These are phyloP conservation scores for Exutisphaerella laricina DNA, from an alignment of 2,329 filamentous ascomycete species.

Conservation along the genomic window DNA sequence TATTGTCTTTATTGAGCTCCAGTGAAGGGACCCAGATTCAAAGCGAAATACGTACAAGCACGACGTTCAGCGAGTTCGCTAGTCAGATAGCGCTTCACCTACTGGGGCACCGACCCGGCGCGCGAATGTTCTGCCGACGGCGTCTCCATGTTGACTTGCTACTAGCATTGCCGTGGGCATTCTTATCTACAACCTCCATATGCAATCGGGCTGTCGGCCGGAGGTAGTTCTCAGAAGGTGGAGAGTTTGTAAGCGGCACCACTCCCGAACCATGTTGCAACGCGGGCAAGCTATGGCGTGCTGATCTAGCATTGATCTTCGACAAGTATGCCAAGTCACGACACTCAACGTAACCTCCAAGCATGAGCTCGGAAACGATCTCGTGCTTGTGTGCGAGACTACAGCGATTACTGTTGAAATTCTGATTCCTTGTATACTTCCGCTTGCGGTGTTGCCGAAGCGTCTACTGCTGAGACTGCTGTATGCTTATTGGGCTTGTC, in stretches of 20 bases:
- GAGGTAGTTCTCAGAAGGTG: neutral
- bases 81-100: neutral
- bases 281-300: slow-evolving; percentile 12
- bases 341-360: slow-evolving; percentile 1
- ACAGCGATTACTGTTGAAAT: no score
- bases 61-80: no score
- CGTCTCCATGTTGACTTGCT: neutral
- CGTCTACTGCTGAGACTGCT: no score
- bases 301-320: slow-evolving; percentile 1
- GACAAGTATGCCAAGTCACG: slow-evolving; percentile 3
- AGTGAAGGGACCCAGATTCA: no score
- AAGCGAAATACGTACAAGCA: no score
- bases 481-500: no score
- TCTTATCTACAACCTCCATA: slow-evolving; percentile 1
- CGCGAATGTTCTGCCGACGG: no score
- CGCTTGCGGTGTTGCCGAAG: no score
- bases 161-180: neutral
- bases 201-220: slow-evolving; percentile 3
- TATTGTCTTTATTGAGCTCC: neutral
- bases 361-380: neutral
- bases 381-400: no score
- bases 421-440: no score
- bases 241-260: slow-evolving; percentile 1
- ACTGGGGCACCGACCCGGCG: no score
- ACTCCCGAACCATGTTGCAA: slow-evolving; percentile 10